Percentiles rank a stretch among this genome's conserved stretches.
Conservation (phyloP, 1,139 yeast genomes). For the Protomyces arabidopsidicola region DNA sequence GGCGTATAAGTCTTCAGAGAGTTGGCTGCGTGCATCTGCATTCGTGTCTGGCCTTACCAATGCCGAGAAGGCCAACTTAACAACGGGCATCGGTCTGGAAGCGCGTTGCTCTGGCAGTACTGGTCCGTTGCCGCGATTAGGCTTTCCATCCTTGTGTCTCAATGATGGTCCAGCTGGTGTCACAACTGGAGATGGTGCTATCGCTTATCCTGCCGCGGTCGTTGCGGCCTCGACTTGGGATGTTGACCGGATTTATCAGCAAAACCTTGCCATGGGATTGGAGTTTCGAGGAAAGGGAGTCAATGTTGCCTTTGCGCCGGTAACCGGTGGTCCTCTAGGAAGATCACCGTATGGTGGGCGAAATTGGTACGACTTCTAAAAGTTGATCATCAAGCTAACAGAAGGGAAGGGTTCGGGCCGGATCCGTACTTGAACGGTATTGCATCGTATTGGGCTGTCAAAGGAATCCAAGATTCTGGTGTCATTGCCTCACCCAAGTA, state of each 20-base stretch:
- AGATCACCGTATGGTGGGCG: slow-evolving; percentile 63
- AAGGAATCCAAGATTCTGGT: slow-evolving; percentile 53
- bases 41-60: background rate
- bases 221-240: slow-evolving; percentile 47
- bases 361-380: too few relatives aligned
- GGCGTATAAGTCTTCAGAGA: background rate
- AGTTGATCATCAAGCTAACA: too few relatives aligned
- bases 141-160: slow-evolving; percentile 43
- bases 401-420: slow-evolving; percentile 54
- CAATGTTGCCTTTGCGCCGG: slow-evolving; percentile 54
- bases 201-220: slow-evolving; percentile 53
- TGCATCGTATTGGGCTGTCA: slow-evolving; percentile 48
- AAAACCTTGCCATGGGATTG: slow-evolving; percentile 49
- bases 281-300: slow-evolving; percentile 52
- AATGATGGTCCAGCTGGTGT: slow-evolving; percentile 57
- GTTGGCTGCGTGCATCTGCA: background rate
- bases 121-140: slow-evolving; percentile 46
- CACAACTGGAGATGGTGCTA: slow-evolving; percentile 51
- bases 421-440: slow-evolving; percentile 59
- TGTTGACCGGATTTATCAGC: slow-evolving; percentile 43
- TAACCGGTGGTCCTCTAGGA: slow-evolving; percentile 48
- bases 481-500: slow-evolving; percentile 57
- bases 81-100: slow-evolving; percentile 63
- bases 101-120: slow-evolving; percentile 58
- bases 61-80: slow-evolving; percentile 55